Base-by-base conservation (phyloP, 768 basidiomycete species). In the Fibroporia radiculosa region DNA sequence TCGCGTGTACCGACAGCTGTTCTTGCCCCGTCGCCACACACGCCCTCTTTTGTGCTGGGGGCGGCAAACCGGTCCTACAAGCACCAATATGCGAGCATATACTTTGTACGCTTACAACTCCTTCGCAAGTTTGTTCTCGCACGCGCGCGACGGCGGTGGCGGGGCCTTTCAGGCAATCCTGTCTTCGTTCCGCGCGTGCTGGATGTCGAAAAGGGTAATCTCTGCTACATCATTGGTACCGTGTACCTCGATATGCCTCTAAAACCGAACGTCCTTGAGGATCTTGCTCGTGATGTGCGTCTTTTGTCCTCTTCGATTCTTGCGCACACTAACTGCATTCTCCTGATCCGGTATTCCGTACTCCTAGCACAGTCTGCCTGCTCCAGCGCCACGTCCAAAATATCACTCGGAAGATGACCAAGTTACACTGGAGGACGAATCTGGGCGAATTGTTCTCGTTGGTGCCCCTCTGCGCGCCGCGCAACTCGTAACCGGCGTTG, bases 231-330 rank as follows among this genome's bases (percentile, higher is more conserved):
- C 49, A 70, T 96, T 43, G 96, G 96, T 3, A 99, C 96, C 0
- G 82, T 97, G 5, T 99, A 97, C 62, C 84, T 98, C 81, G 93
- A 99, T 48, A 99, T 99, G 96, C 90, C 93, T 7, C 71, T 98
- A 41, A 99, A 99, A 59, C 95, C 95, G 0, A 98, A 97, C 57
- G 88, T 99, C n/a, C 74, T 99, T 50, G 86, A 92, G 55, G 96
- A 99, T 51, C 77, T 98, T 52, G 91, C 84, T 19, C 75, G 88
- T 61, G 93, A 99, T 56, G 96, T 97, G 57, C 54, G 89, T 71
- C 18, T 44, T 31, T 16, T 13, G 4, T 27, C 7, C 39, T 22
- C 39, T 26, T 26, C 29, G 29, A 31, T 26, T 37, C 35, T 31
- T 47, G 19, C 24, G 20, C 25, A 38, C 44, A 22, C n/a, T 33